Evolutionary conservation across 768 basidiomycete species (phyloP).

Genomic region (Mycena chlorophos): DNA sequence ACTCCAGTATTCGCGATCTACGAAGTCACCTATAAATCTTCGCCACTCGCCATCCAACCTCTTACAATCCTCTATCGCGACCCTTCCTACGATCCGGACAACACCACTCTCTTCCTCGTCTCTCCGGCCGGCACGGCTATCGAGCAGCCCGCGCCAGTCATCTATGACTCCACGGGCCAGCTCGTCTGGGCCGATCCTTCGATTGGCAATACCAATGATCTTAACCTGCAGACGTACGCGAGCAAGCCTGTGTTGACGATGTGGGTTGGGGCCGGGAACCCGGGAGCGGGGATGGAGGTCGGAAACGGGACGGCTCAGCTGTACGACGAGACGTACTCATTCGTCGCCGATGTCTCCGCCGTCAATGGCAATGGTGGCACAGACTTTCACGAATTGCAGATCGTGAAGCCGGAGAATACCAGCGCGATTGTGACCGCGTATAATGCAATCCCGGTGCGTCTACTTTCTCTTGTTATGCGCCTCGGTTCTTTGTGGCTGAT

Average conservation of each 20-base stretch:
- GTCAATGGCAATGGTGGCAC: neutral
- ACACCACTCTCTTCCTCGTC: slow-evolving; percentile 8
- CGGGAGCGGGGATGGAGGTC: neutral
- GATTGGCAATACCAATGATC: neutral
- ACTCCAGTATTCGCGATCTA: neutral
- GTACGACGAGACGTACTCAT: slow-evolving; percentile 4
- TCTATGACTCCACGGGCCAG: slow-evolving; percentile 9
- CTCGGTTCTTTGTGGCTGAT: neutral
- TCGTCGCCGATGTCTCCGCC: slow-evolving; percentile 9
- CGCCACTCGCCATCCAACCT: slow-evolving; percentile 9
- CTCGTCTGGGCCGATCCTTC: slow-evolving; percentile 14
- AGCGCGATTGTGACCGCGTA: slow-evolving; percentile 11
- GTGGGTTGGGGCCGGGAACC: slow-evolving; percentile 8
- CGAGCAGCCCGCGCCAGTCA: slow-evolving; percentile 3
- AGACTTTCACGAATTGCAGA: slow-evolving; percentile 12
- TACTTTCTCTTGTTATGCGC: neutral
- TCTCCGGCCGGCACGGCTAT: neutral
- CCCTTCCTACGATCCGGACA: slow-evolving; percentile 11
- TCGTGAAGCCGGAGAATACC: slow-evolving; percentile 2
- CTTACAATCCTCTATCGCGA: slow-evolving; percentile 8
- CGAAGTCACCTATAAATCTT: slow-evolving; percentile 8
- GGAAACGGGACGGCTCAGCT: slow-evolving; percentile 2
- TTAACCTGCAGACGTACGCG: slow-evolving; percentile 8
- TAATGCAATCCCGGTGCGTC: slow-evolving; percentile 6
- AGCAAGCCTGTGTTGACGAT: slow-evolving; percentile 10